phyloP scores from a whole-genome alignment of 257 asterid species.

The Przewalskia tangutica region DNA sequence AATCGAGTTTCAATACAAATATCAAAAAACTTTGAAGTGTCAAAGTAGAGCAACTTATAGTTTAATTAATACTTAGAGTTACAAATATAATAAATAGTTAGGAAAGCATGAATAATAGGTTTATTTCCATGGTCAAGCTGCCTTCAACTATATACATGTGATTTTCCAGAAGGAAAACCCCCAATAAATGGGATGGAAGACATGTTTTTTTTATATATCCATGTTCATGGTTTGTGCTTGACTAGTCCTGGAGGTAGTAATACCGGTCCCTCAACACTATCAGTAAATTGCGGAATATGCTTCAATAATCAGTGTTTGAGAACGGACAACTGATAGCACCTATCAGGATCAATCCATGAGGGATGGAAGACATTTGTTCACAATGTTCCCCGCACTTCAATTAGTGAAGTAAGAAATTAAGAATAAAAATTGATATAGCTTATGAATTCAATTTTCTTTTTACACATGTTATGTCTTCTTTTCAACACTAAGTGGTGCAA shows the following conservation, averaged over 20 bases:
- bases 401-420: neutral
- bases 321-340: too few relatives aligned
- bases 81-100: neutral
- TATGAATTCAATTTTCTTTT: neutral
- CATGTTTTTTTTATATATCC: too few relatives aligned
- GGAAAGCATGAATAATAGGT: neutral
- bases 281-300: too few relatives aligned
- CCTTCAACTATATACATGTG: neutral
- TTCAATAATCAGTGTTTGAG: too few relatives aligned
- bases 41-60: too few relatives aligned
- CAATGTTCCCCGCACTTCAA: neutral
- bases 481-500: neutral
- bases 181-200: neutral
- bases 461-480: neutral
- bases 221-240: too few relatives aligned
- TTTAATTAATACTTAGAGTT: too few relatives aligned
- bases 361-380: neutral
- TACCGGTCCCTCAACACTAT: too few relatives aligned
- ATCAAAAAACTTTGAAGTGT: too few relatives aligned
- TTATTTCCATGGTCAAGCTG: neutral
- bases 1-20: too few relatives aligned
- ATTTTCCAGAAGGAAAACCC: neutral
- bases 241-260: too few relatives aligned
- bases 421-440: neutral
- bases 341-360: too few relatives aligned